phyloP scores from a whole-genome alignment of 2,329 filamentous ascomycete species.

The Trichoderma sp. region DNA sequence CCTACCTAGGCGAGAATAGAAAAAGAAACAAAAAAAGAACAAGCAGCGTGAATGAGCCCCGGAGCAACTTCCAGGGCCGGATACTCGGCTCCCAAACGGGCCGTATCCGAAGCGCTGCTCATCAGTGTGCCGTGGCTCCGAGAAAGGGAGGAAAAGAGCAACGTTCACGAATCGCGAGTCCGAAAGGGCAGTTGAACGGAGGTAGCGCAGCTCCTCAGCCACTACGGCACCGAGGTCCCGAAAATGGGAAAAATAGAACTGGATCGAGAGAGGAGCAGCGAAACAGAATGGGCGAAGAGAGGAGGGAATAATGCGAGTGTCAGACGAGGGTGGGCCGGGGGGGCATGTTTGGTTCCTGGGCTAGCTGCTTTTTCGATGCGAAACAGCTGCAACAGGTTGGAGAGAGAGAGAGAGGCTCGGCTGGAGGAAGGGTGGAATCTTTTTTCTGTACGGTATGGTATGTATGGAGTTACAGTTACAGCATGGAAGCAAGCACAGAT shows the following conservation, averaged over 20 bases:
- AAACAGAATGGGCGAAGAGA: background rate
- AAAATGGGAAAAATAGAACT: background rate
- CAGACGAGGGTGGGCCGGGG: background rate
- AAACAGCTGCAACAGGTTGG: constrained; percentile 1
- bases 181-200: background rate
- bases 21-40: background rate
- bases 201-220: background rate
- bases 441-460: background rate
- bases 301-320: background rate
- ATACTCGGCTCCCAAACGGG: constrained; percentile 4
- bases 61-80: background rate
- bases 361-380: background rate
- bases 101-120: background rate
- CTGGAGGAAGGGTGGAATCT: background rate
- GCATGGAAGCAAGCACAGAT: background rate
- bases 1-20: background rate
- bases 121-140: background rate
- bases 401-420: background rate
- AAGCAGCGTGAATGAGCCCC: background rate
- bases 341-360: background rate
- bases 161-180: background rate
- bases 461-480: background rate
- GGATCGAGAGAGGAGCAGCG: background rate
- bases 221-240: constrained; percentile 13
- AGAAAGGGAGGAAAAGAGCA: background rate